Evolutionary conservation across 2,329 filamentous ascomycete genomes (phyloP).

Genomic region (Paraphoma chrysanthemicola): DNA sequence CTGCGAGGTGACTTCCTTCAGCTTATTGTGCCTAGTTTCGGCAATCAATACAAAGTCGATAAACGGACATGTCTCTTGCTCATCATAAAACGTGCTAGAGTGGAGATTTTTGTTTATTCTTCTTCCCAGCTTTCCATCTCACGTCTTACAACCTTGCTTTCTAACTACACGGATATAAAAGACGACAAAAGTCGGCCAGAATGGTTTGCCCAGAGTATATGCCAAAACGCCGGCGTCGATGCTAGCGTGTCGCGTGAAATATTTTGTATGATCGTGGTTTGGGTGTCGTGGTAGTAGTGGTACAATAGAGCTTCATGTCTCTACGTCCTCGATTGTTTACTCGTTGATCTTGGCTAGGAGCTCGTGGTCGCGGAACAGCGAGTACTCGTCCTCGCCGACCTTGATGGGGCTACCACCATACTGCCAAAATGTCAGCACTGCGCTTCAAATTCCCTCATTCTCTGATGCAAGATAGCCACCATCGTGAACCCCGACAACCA

Average conservation of each 20-base stretch:
- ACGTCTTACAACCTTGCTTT: slow-evolving; percentile 4
- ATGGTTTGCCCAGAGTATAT: slow-evolving; percentile 24
- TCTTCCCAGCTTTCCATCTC: slow-evolving; percentile 13
- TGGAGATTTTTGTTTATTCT: slow-evolving; percentile 24
- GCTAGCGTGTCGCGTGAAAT: slow-evolving; percentile 29
- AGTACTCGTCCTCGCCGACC: slow-evolving; percentile 96
- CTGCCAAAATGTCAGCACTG: slow-evolving; percentile 59
- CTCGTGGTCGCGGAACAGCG: slow-evolving; percentile 95
- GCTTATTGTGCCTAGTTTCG: not conserved
- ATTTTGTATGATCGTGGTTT: slow-evolving; percentile 23
- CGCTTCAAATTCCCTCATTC: not conserved
- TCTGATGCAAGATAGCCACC: not conserved
- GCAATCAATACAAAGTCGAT: too few relatives aligned
- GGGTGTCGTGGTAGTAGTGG: slow-evolving; percentile 39
- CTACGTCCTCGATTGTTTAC: slow-evolving; percentile 55
- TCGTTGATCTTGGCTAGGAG: slow-evolving; percentile 99
- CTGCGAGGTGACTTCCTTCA: not conserved
- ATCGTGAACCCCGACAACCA: too few relatives aligned
- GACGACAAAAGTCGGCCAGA: slow-evolving; percentile 18
- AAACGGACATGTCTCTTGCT: too few relatives aligned
- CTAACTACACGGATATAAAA: slow-evolving; percentile 24
- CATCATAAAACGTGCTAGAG: slow-evolving; percentile 7
- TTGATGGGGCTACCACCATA: slow-evolving; percentile 95
- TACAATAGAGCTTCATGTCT: not conserved
- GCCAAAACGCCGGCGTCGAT: slow-evolving; percentile 39